Percentiles rank a stretch among this genome's conserved stretches.
Conservation (phyloP, 306 rosid species). For the Cucumis cinereus region DNA sequence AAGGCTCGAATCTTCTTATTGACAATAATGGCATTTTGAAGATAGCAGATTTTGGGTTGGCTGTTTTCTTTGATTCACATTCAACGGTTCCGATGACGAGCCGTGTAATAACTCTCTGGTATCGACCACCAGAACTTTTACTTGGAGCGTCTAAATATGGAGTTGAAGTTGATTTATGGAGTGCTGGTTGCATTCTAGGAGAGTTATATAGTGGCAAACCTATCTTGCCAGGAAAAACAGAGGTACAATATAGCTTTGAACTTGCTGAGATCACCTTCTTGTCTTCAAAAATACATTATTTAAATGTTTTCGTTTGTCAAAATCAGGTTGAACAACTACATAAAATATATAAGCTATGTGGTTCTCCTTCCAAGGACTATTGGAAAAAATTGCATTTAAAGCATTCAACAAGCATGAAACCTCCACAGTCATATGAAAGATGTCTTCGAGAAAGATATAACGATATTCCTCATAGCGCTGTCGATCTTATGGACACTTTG, state of each 20-base stretch:
- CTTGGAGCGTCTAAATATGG: slow-evolving; percentile 82
- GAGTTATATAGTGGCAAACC: slow-evolving; percentile 81
- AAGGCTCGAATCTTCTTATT: slow-evolving; percentile 91
- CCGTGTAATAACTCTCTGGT: slow-evolving; percentile 94
- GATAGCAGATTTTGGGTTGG: slow-evolving; percentile 93
- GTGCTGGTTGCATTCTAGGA: slow-evolving; percentile 90
- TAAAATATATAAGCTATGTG: slow-evolving; percentile 87
- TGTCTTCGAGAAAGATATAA: slow-evolving; percentile 58
- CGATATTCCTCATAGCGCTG: slow-evolving; percentile 47
- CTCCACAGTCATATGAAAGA: slow-evolving; percentile 58
- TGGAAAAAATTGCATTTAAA: slow-evolving; percentile 53
- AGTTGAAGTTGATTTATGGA: slow-evolving; percentile 89
- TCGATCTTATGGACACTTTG: slow-evolving; percentile 60
- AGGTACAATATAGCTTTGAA: slow-evolving; percentile 31
- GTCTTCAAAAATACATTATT: neutral
- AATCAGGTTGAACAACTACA: slow-evolving; percentile 89
- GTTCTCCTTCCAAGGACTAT: slow-evolving; percentile 80
- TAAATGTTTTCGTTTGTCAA: neutral
- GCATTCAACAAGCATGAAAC: slow-evolving; percentile 52
- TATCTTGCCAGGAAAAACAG: slow-evolving; percentile 89
- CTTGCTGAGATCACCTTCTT: neutral
- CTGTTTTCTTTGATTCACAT: slow-evolving; percentile 50
- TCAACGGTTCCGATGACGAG: slow-evolving; percentile 59
- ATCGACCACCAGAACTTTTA: slow-evolving; percentile 92
- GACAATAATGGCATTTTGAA: slow-evolving; percentile 72